These are phyloP conservation scores for Lipomyces sp. DNA, from an alignment of 805 yeast genomes.

Conservation along the genomic window DNA sequence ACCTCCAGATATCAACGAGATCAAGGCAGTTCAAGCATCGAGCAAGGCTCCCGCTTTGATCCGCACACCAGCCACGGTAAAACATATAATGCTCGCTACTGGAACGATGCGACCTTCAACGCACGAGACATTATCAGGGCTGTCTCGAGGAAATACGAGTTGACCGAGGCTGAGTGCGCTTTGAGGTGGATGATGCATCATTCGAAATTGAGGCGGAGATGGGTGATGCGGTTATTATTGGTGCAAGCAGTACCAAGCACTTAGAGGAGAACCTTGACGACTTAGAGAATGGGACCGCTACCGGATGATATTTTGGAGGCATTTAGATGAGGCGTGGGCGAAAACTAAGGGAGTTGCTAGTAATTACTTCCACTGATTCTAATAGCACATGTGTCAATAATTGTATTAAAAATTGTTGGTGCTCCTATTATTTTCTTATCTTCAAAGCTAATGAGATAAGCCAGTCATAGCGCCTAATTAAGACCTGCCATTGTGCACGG, in stretches of 20 bases:
- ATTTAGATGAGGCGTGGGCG: conserved; percentile 39
- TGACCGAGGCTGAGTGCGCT: conserved; percentile 7
- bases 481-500: too few species aligned
- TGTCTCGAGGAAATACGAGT: not conserved
- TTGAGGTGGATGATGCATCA: conserved; percentile 8
- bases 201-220: not conserved
- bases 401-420: too few species aligned
- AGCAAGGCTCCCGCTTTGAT: conserved; percentile 15
- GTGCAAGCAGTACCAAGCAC: conserved; percentile 5
- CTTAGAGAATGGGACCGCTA: conserved; percentile 40
- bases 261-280: conserved; percentile 7
- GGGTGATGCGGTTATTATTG: conserved; percentile 7
- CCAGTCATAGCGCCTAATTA: too few species aligned
- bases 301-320: conserved; percentile 33
- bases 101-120: conserved; percentile 9
- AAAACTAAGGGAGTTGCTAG: conserved; percentile 31
- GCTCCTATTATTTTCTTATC: too few species aligned
- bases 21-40: not conserved
- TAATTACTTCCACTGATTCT: not conserved
- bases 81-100: conserved; percentile 3
- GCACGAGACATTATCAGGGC: conserved; percentile 2
- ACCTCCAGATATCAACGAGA: conserved; percentile 11
- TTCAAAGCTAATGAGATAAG: too few species aligned
- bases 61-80: conserved; percentile 6
- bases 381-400: too few species aligned